Base-by-base conservation (phyloP, 139 green algal genomes). In the Volvox reticuliferus region DNA sequence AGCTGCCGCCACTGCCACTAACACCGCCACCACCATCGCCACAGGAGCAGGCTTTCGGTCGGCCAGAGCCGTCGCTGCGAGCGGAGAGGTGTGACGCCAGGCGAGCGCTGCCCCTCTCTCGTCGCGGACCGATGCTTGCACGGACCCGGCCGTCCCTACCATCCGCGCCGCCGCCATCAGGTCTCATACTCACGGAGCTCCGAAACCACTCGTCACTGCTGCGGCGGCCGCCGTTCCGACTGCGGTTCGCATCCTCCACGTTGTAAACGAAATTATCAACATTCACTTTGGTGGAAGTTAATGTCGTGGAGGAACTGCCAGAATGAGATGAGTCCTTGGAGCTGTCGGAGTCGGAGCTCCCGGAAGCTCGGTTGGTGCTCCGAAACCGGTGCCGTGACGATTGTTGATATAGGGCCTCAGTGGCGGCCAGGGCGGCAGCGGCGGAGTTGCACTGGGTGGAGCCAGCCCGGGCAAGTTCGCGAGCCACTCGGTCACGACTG, bases 341-440 rank as follows among this genome's bases (percentile, higher is more conserved):
- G 77, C 77, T 62, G 77, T 82, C 77, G 21, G 77, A 82, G 77
- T 82, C 77, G 33, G 77, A 85, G 79, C 37, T 35, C 6, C 79
- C 79, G 32, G 16, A 62, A 13, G 37, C 37, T 28, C 79, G 16
- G 77, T 36, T 68, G 16, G 12, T 33, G 37, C 79, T 69, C 37
- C 79, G 20, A 24, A 69, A 68, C 1, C 30, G 79, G 37, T 85
- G 79, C 37, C 24, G 79, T 17, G 26, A 1, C 20, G 55, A 32
- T 28, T 28, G 16, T 19, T 33, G 55, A 26, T 30, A 75, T 20
- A 55, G 28, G 1, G 55, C 28, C 18, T 87, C 80, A n/a, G 80
- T 75, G 12, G 80, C 80, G 12, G 80, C 80, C 28, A 75, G 55
- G 12, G 80, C 80, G 1, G 80, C 80, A 1, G 61, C 80, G 16